A percentile compares a stretch with the other conserved stretches of the same genome.
Conservation (phyloP, 345 rosid genomes). For the Arabidopsis arenosa region DNA sequence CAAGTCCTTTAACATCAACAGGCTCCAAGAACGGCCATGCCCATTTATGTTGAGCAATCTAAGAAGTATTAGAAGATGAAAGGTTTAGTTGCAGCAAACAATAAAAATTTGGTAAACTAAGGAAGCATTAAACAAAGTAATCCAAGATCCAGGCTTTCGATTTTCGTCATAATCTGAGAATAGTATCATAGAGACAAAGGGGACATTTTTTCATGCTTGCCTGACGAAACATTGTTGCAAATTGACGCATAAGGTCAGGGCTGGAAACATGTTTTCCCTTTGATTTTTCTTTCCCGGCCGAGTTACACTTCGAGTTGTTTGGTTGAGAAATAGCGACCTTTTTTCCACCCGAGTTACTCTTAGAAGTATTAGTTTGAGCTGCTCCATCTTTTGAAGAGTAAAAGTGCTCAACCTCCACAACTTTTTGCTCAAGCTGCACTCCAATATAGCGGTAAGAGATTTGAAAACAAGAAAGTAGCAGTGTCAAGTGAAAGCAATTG, state of each 20-base stretch:
- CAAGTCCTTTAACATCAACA: slow-evolving; percentile 77
- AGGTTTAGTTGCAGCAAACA: background rate
- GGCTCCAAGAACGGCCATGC: slow-evolving; percentile 80
- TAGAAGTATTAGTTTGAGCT: slow-evolving; percentile 49
- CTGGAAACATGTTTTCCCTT: slow-evolving; percentile 57
- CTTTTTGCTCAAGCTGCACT: slow-evolving; percentile 67
- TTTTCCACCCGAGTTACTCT: slow-evolving; percentile 55
- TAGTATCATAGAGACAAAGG: slow-evolving; percentile 4
- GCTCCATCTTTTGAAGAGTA: slow-evolving; percentile 49
- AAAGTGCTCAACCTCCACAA: slow-evolving; percentile 63
- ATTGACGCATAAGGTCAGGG: slow-evolving; percentile 67
- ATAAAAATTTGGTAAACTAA: background rate
- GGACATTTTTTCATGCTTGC: slow-evolving; percentile 40
- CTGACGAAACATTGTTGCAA: slow-evolving; percentile 59
- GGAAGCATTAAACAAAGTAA: slow-evolving; percentile 9
- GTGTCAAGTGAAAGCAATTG: slow-evolving; percentile 18
- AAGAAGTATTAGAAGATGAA: slow-evolving; percentile 29
- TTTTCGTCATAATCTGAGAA: background rate
- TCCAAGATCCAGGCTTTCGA: background rate
- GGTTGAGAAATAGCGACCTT: slow-evolving; percentile 54
- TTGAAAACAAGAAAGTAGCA: background rate
- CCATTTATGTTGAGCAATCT: slow-evolving; percentile 80
- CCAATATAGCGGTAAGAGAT: slow-evolving; percentile 24
- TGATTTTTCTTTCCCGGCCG: slow-evolving; percentile 56
- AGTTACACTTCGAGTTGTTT: slow-evolving; percentile 49